Evolutionary conservation across 2,329 filamentous ascomycete species (phyloP).

Genomic region (Diaporthe citriasiana): DNA sequence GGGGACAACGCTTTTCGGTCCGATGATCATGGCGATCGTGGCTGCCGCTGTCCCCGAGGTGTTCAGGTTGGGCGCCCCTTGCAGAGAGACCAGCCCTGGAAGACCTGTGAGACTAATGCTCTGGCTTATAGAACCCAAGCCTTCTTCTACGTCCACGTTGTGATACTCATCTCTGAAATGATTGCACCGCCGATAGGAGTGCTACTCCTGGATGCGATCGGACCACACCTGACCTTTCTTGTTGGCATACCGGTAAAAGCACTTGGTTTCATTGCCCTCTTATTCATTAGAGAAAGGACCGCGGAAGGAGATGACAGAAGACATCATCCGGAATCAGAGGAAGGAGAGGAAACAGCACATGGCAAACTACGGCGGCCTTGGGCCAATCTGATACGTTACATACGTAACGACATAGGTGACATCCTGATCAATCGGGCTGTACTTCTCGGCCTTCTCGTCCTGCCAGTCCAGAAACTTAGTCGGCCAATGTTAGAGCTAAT

Average conservation of each 20-base stretch:
- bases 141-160: constrained; percentile 36
- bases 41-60: constrained; percentile 33
- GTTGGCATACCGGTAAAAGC: constrained; percentile 19
- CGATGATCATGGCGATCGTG: constrained; percentile 40
- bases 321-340: background rate
- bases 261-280: constrained; percentile 29
- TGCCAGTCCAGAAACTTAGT: constrained; percentile 25
- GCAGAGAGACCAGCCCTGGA: background rate
- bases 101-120: background rate
- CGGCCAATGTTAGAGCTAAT: constrained; percentile 39
- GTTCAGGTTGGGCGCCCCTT: constrained; percentile 12
- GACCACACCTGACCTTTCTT: constrained; percentile 37
- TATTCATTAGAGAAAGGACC: constrained; percentile 23
- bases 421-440: constrained; percentile 24
- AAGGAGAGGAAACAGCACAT: background rate
- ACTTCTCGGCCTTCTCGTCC: constrained; percentile 30
- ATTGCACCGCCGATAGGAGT: constrained; percentile 35
- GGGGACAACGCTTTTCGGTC: constrained; percentile 34
- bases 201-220: constrained; percentile 25
- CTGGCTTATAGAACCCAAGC: constrained; percentile 24
- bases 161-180: constrained; percentile 37
- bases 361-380: constrained; percentile 8
- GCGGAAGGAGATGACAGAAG: too few relatives aligned
- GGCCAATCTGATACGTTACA: constrained; percentile 29
- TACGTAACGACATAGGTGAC: constrained; percentile 33